Base-by-base conservation (phyloP, 2,329 filamentous ascomycete species). In the Aspergillus brunneoviolaceus region DNA sequence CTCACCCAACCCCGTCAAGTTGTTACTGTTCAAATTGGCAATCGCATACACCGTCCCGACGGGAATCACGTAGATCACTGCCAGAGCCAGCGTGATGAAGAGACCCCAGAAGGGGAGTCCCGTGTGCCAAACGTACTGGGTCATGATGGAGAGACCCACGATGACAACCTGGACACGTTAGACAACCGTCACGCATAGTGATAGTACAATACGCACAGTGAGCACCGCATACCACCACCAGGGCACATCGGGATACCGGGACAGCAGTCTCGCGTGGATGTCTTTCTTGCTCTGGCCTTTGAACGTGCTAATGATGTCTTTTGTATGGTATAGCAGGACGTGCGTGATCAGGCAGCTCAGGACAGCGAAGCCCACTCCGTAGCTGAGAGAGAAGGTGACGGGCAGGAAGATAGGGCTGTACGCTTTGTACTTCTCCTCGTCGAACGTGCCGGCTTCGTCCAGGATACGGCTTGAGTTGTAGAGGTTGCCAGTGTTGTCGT, bases 301-400 rank as follows among this genome's bases (percentile, higher is more conserved):
- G 12, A 66, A 60, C 9, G 64, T 61, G 14, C 53, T 53, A 11
- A 65, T 49, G 21, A 72, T 67, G 19, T 71, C 67, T 12, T 65
- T 63, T 33, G 61, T 55, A 52, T 71, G 63, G 52, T 65, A 66
- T 2, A 72, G 55, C 21, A 60, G 49, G 11, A 67, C 63, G 25
- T 69, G 69, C 5, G 61, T 61, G 19, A 68, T 56, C 9, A 69
- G 81, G 21, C 84, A 82, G 2, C 83, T 79, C 33, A 88, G 81
- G n/a, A 85, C 82, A 5, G 87, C 87, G 68, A 88, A 88, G 0
- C 82, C 84, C 7, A 88, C 73, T 1, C 85, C 86, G 65, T 89
- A 78, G 33, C 59, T 63, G 25, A 77, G 60, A 19, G 72, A 69
- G 59, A 78, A 88, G 63, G 87, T 86, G 0, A 85, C 79, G 0